Evolutionary conservation across 2,329 filamentous ascomycete species (phyloP).

Genomic region (Ascochyta koolunga): DNA sequence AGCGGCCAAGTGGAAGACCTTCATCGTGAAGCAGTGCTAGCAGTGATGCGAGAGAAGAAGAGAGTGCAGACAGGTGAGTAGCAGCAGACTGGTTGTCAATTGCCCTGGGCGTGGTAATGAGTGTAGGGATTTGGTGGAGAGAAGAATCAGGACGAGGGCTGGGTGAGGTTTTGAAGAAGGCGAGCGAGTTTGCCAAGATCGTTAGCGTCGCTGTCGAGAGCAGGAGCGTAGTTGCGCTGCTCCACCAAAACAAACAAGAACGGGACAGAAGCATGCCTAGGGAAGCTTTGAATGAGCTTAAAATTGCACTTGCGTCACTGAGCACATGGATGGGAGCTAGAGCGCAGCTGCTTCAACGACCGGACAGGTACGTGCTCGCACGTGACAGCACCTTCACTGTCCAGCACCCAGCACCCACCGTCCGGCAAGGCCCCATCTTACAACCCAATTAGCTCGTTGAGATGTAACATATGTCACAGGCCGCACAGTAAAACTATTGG

Average conservation of each 20-base stretch:
- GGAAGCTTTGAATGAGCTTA: background rate
- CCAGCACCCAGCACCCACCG: background rate
- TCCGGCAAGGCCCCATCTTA: background rate
- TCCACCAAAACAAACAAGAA: slow-evolving; percentile 26
- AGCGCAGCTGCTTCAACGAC: background rate
- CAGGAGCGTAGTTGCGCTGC: slow-evolving; percentile 22
- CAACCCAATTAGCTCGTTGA: background rate
- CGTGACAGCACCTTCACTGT: slow-evolving; percentile 24
- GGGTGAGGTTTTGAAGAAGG: slow-evolving; percentile 17
- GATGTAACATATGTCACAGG: background rate
- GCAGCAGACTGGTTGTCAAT: slow-evolving; percentile 24
- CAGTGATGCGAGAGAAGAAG: slow-evolving; percentile 22
- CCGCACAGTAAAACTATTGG: background rate
- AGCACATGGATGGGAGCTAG: background rate
- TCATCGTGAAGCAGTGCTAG: slow-evolving; percentile 33
- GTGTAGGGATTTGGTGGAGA: slow-evolving; percentile 31
- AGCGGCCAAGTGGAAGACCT: slow-evolving; percentile 29
- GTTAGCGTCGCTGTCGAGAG: slow-evolving; percentile 13
- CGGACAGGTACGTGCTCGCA: slow-evolving; percentile 6
- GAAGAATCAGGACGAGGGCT: slow-evolving; percentile 13
- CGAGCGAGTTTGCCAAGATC: slow-evolving; percentile 26
- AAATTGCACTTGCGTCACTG: slow-evolving; percentile 7
- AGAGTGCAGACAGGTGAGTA: slow-evolving; percentile 25
- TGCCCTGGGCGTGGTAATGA: slow-evolving; percentile 28
- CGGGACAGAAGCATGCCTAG: background rate